phyloP scores from a whole-genome alignment of 139 green algal genomes.

The Chlamydomonas applanata region DNA sequence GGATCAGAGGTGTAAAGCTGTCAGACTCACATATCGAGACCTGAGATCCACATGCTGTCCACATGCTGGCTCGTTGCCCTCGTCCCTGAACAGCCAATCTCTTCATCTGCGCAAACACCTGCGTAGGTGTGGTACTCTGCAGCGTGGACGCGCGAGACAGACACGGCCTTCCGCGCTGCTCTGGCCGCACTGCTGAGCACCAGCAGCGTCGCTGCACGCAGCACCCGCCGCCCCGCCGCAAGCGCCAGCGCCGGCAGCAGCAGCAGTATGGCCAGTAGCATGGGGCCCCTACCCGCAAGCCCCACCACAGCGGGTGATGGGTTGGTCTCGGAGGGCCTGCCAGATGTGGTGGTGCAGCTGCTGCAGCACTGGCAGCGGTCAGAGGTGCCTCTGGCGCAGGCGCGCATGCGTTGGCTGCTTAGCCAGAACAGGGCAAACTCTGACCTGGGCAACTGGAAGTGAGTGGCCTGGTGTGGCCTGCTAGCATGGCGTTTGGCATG shows the following conservation, averaged over 20 bases:
- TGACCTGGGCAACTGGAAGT: not conserved
- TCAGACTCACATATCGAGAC: not conserved
- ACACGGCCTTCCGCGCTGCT: conserved; percentile 27
- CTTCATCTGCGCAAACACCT: too few relatives aligned
- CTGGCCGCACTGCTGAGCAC: conserved; percentile 11
- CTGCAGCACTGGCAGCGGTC: conserved; percentile 33
- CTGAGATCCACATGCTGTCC: not conserved
- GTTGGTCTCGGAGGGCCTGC: not conserved
- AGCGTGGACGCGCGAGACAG: conserved; percentile 24
- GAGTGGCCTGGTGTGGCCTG: not conserved
- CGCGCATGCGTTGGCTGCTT: not conserved
- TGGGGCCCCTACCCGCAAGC: too few relatives aligned
- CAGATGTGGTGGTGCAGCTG: not conserved
- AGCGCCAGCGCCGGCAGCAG: not conserved
- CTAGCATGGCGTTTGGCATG: not conserved
- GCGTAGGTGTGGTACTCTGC: conserved; percentile 54
- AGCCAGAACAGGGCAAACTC: not conserved
- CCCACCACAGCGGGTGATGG: too few relatives aligned
- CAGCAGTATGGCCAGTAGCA: not conserved
- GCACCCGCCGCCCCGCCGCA: too few relatives aligned
- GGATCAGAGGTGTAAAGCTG: not conserved
- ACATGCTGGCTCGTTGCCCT: too few relatives aligned
- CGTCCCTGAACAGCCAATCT: too few relatives aligned
- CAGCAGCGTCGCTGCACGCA: not conserved
- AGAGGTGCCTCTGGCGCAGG: conserved; percentile 7